phyloP scores from a whole-genome alignment of 371 early-diverging fungal species.

The Apophysomyces trapeziformis region DNA sequence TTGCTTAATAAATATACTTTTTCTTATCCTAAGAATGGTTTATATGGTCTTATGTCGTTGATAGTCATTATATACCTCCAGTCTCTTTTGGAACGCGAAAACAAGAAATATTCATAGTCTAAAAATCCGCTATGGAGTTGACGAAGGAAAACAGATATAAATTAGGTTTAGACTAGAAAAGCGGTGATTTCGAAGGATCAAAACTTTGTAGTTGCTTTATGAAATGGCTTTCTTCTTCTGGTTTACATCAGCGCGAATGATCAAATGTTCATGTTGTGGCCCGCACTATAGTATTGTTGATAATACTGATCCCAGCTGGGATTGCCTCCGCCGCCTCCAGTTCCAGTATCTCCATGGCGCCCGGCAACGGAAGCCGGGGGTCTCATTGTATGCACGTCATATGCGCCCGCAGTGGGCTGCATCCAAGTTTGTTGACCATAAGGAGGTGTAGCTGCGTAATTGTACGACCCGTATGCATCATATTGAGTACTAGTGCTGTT shows the following conservation, averaged over 20 bases:
- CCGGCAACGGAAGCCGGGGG: conserved; percentile 19
- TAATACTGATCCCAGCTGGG: conserved; percentile 29
- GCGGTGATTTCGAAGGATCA: not conserved
- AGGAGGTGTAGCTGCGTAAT: conserved; percentile 13
- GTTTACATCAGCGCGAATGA: conserved; percentile 3
- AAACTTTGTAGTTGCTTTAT: conserved; percentile 2
- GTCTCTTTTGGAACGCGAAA: too few species aligned
- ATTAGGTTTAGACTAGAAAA: not conserved
- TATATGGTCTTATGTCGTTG: too few species aligned
- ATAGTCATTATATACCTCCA: too few species aligned
- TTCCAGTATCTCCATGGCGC: conserved; percentile 7
- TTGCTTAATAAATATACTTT: not conserved
- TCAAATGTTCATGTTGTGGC: conserved; percentile 23
- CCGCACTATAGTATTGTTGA: conserved; percentile 32
- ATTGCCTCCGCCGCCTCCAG: conserved; percentile 17
- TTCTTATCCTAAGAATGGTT: not conserved
- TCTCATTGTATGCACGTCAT: conserved; percentile 25
- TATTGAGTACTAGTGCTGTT: conserved; percentile 8
- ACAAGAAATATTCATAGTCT: too few species aligned
- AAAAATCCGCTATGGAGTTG: too few species aligned
- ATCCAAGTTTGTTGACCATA: conserved; percentile 22
- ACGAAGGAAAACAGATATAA: too few species aligned
- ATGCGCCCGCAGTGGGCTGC: conserved; percentile 15
- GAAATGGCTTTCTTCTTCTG: not conserved
- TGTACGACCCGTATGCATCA: conserved; percentile 24